Evolutionary conservation across 140 eudicot genomes (phyloP), one percentile per base, ranked within the genome.

Genomic region (Flaveria floridana): DNA sequence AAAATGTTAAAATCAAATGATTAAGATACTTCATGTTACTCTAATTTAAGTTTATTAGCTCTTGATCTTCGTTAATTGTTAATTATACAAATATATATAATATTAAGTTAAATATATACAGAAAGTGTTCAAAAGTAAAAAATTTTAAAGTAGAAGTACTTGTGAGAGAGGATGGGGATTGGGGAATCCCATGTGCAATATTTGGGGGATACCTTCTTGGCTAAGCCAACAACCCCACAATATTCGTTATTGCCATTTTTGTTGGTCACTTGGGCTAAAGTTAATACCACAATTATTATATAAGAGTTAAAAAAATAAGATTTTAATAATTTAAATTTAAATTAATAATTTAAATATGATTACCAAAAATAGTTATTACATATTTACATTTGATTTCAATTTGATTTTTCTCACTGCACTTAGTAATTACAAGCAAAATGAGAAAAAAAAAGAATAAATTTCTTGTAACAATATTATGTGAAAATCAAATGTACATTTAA

Each of bases 151-250:
- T 26, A 62, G 6, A 63, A 61, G 39, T 61, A 16, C 67, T 14
- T 61, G 37, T 9, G 15, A 58, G 56, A 16, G 1, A 34, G 41
- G 8, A 15, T 11, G 15, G 37, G 37, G 37, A 10, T 0, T 34
- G 12, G 68, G 21, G 47, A 15, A 41, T 65, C 71, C 52, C 71
- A 65, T 65, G 71, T 65, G 71, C 52, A 65, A 65, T 18, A 65
- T 65, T 39, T 51, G 51, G 41, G 28, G 39, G 52, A 65, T 65
- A 37, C 53, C 71, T 65, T 65, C 71, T n/a, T 65, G 18, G 52
- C 16, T 65, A 65, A 65, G 71, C 30, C 30, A 65, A 37, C 71
- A 3, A 65, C 71, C 71, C 53, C 52, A 65, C 8, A 39, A 37
- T 65, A 65, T 65, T 65, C 71, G 30, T 39, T 65, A 65, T 37